phyloP scores from a whole-genome alignment of 768 basidiomycete species.

The Boletus barrowsii region DNA sequence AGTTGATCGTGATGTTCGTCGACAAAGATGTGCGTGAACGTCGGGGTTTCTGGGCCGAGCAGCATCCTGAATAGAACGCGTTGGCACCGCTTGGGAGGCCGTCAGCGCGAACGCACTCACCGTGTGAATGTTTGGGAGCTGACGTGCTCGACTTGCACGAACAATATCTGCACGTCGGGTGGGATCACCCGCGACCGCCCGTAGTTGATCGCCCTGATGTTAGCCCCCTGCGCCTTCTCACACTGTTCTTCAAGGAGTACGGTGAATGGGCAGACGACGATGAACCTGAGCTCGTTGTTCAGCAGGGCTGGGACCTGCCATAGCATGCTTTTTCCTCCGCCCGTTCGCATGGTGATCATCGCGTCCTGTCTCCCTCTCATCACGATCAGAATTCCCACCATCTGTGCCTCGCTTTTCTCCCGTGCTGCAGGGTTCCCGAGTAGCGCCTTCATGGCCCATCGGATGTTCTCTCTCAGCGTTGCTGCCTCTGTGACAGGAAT shows the following conservation, averaged over 20 bases:
- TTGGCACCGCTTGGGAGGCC: too few relatives aligned
- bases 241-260: constrained; percentile 7
- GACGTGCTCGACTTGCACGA: constrained; percentile 8
- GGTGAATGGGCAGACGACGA: constrained; percentile 5
- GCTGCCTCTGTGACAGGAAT: neutral
- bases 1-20: too few relatives aligned
- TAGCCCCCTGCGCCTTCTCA: neutral
- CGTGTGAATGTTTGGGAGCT: neutral
- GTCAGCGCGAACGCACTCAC: too few relatives aligned
- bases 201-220: neutral
- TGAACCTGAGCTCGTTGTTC: neutral
- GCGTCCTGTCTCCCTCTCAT: neutral
- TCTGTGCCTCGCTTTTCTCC: constrained; percentile 1
- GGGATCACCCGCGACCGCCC: neutral
- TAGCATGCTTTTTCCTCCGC: constrained; percentile 8
- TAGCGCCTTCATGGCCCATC: neutral
- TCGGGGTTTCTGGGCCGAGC: too few relatives aligned
- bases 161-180: neutral
- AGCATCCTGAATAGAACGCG: too few relatives aligned
- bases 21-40: too few relatives aligned
- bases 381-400: neutral
- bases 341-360: constrained; percentile 5
- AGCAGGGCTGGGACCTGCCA: constrained; percentile 1
- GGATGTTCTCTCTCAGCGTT: neutral
- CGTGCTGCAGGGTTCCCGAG: neutral